These are phyloP conservation scores for Penicillium sp. DNA, from an alignment of 2,329 filamentous ascomycete genomes.

Conservation along the genomic window DNA sequence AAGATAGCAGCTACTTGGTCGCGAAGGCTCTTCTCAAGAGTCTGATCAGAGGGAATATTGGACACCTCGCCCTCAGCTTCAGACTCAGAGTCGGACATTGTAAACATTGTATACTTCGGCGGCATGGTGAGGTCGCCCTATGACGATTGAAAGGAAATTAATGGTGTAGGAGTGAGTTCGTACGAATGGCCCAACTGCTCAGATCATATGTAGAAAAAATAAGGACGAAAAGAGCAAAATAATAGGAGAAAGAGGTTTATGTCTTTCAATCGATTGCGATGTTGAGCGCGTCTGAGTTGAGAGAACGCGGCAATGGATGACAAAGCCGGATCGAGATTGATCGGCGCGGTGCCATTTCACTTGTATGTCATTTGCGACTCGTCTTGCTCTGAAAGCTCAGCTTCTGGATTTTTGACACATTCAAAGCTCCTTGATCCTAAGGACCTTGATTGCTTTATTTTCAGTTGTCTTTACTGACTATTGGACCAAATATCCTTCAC, in stretches of 20 bases:
- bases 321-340: constrained; percentile 13
- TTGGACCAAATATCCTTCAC: not conserved
- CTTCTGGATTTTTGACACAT: not conserved
- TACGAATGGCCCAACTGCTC: not conserved
- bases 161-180: not conserved
- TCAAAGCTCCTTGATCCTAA: not conserved
- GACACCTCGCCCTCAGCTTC: constrained; percentile 17
- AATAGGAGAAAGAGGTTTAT: not conserved
- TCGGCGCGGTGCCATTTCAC: not conserved
- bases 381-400: not conserved
- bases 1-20: constrained; percentile 38
- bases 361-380: not conserved
- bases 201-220: not conserved
- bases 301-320: constrained; percentile 9
- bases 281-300: not conserved
- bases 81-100: constrained; percentile 32
- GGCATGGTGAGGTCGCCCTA: constrained; percentile 23
- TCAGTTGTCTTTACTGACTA: not conserved
- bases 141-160: not conserved
- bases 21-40: constrained; percentile 39
- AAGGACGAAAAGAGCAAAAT: not conserved
- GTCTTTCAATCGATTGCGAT: not conserved
- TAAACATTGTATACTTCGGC: constrained; percentile 31
- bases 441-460: not conserved
- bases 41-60: constrained; percentile 30